phyloP scores from a whole-genome alignment of 2,329 filamentous ascomycete species.

The Colletotrichum orchidophilum region DNA sequence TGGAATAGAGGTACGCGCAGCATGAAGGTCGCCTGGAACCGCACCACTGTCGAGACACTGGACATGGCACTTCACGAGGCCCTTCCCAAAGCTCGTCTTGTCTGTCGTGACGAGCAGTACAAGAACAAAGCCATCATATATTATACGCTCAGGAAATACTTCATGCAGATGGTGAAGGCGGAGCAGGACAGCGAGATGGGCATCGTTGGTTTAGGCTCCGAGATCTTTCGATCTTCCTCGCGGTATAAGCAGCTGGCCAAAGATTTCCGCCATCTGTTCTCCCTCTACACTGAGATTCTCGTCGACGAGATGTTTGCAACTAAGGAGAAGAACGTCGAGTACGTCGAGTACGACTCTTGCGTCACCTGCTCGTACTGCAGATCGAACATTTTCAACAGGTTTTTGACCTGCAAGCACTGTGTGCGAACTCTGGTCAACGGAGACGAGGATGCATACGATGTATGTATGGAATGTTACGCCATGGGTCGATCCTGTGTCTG shows the following conservation, averaged over 20 bases:
- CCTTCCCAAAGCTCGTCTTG: constrained; percentile 85
- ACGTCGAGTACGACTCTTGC: constrained; percentile 85
- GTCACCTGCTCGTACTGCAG: constrained; percentile 96
- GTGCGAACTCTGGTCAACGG: constrained; percentile 72
- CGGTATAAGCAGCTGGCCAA: constrained; percentile 75
- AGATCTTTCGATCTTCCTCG: constrained; percentile 51
- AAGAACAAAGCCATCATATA: constrained; percentile 98
- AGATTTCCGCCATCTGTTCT: constrained; percentile 85
- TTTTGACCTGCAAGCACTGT: constrained; percentile 90
- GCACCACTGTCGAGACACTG: constrained; percentile 90
- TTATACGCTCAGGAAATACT: constrained; percentile 85
- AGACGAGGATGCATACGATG: constrained; percentile 87
- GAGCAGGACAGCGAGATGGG: constrained; percentile 59
- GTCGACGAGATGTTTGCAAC: constrained; percentile 86
- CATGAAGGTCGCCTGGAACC: constrained; percentile 98
- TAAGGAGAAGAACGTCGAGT: constrained; percentile 77
- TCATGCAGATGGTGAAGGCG: constrained; percentile 65
- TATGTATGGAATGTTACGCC: constrained; percentile 98
- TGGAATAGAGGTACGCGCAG: constrained; percentile 97
- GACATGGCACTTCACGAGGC: constrained; percentile 88
- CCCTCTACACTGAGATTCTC: constrained; percentile 80
- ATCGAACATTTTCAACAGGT: constrained; percentile 96
- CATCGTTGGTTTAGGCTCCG: constrained; percentile 57
- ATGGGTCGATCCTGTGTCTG: constrained; percentile 95
- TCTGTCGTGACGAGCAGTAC: constrained; percentile 97